A percentile compares a stretch with the other conserved stretches of the same genome.
Evolutionary conservation across 73 alveolate species (phyloP).

Genomic region (Paramecium octaurelia): DNA sequence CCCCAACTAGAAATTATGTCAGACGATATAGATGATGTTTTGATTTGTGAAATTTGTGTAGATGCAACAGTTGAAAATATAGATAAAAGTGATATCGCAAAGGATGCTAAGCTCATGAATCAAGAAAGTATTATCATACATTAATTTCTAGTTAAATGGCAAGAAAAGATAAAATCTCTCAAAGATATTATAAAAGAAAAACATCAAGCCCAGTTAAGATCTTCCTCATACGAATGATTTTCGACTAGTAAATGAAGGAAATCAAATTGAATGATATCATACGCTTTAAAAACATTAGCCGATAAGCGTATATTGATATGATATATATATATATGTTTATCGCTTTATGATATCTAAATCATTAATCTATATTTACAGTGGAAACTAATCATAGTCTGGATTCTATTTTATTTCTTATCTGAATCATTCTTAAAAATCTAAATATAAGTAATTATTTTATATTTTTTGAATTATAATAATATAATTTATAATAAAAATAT

Average conservation of each 20-base stretch:
- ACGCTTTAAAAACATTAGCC: no score
- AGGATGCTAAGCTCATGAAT: background rate
- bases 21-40: background rate
- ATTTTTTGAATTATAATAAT: background rate
- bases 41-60: background rate
- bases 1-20: background rate
- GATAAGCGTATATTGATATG: no score
- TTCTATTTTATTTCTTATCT: no score
- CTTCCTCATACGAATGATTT: no score
- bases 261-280: background rate
- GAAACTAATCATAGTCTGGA: no score
- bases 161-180: background rate
- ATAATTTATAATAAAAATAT: background rate
- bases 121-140: background rate
- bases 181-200: no score
- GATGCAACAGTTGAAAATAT: background rate
- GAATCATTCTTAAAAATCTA: background rate
- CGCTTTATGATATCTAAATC: no score
- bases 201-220: no score
- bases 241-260: no score
- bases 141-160: background rate
- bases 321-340: no score
- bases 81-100: background rate
- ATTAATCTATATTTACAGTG: no score
- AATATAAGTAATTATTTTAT: background rate